These are phyloP conservation scores for Didymella glomerata DNA, from an alignment of 2,329 filamentous ascomycete species.

Conservation along the genomic window DNA sequence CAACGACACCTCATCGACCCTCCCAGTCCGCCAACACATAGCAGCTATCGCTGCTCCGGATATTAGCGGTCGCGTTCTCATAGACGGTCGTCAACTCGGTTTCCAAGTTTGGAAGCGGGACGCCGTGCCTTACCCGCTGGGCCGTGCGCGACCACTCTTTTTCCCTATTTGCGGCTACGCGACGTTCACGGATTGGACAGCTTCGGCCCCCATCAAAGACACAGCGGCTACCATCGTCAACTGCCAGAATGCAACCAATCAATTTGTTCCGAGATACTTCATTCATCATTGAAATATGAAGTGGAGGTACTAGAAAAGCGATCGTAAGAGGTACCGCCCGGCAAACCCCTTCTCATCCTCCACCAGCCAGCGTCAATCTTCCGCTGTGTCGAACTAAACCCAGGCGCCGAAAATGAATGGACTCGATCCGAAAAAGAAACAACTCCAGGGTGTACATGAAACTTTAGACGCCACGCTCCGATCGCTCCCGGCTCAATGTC, in stretches of 20 bases:
- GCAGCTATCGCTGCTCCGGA: constrained; percentile 16
- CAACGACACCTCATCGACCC: constrained; percentile 36
- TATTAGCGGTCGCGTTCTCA: constrained; percentile 5
- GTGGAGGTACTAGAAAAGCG: constrained; percentile 44
- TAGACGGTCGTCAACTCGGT: constrained; percentile 13
- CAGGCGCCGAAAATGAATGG: constrained; percentile 46
- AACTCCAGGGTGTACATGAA: constrained; percentile 48
- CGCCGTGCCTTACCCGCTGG: constrained; percentile 37
- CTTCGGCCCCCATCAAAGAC: constrained; percentile 48
- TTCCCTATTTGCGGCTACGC: constrained; percentile 53
- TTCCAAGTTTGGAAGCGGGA: constrained; percentile 28
- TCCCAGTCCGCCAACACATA: constrained; percentile 23
- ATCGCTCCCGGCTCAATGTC: constrained; percentile 35
- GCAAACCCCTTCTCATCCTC: constrained; percentile 37
- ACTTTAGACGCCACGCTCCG: constrained; percentile 45
- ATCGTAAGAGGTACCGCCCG: constrained; percentile 51
- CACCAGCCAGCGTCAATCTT: constrained; percentile 41
- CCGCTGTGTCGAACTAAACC: constrained; percentile 41
- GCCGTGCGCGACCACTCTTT: constrained; percentile 48
- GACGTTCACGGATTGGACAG: constrained; percentile 52
- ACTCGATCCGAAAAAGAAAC: constrained; percentile 36
- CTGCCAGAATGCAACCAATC: constrained; percentile 45
- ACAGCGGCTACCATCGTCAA: constrained; percentile 51
- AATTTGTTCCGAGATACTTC: constrained; percentile 35
- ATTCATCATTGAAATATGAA: constrained; percentile 46